phyloP scores from a whole-genome alignment of 2,329 filamentous ascomycete genomes.

The Curvularia eragrostidis region DNA sequence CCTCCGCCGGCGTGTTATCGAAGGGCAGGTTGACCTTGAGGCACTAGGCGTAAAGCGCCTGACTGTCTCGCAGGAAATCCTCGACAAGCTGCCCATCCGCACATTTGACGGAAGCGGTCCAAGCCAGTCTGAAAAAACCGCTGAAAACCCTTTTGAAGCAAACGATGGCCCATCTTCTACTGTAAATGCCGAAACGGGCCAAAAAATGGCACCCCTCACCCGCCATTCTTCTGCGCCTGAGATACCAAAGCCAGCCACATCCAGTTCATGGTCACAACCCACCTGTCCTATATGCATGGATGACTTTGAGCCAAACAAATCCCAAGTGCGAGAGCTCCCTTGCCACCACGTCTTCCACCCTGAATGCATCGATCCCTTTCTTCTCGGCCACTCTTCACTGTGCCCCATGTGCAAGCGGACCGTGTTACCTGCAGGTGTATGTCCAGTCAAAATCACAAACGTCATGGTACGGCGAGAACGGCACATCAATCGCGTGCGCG shows the following conservation, averaged over 20 bases:
- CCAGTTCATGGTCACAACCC: slow-evolving; percentile 68
- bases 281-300: slow-evolving; percentile 91
- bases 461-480: slow-evolving; percentile 84
- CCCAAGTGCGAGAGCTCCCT: slow-evolving; percentile 81
- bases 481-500: slow-evolving; percentile 67
- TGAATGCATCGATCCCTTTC: slow-evolving; percentile 86
- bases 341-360: slow-evolving; percentile 95
- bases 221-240: slow-evolving; percentile 32
- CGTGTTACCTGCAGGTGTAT: slow-evolving; percentile 72
- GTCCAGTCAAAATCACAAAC: slow-evolving; percentile 67
- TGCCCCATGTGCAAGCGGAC: slow-evolving; percentile 91
- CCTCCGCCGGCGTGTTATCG: slow-evolving; percentile 72
- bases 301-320: slow-evolving; percentile 72
- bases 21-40: slow-evolving; percentile 85
- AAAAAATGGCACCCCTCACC: slow-evolving; percentile 19
- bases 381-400: slow-evolving; percentile 78
- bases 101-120: slow-evolving; percentile 63
- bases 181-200: slow-evolving; percentile 25
- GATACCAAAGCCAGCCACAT: slow-evolving; percentile 12
- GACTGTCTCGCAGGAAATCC: slow-evolving; percentile 73
- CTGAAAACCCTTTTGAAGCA: slow-evolving; percentile 17
- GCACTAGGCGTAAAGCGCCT: slow-evolving; percentile 82
- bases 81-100: slow-evolving; percentile 79
- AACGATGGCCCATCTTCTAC: slow-evolving; percentile 18
- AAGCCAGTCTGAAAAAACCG: slow-evolving; percentile 27